Conservation (phyloP, 192 early-diverging fungal genomes). For the Coemansia asiatica region DNA sequence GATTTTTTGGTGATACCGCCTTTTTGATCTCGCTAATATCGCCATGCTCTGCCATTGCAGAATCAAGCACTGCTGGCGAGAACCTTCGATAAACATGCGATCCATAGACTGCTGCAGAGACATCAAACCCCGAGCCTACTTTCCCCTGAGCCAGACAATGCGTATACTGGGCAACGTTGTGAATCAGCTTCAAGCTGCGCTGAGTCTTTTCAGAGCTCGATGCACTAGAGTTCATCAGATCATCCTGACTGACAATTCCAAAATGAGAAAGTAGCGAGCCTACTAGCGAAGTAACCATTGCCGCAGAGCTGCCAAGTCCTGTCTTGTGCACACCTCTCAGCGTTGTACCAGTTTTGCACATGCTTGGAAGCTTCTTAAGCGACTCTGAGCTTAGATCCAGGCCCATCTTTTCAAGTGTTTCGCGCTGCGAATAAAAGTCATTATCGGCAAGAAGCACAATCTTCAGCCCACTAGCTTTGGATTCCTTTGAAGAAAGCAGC, state of each 20-base stretch:
- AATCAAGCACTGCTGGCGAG: constrained; percentile 62
- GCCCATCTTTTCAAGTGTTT: constrained; percentile 56
- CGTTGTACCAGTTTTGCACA: constrained; percentile 64
- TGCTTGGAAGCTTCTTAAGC: constrained; percentile 60
- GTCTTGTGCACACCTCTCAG: constrained; percentile 84
- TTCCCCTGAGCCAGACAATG: constrained; percentile 99
- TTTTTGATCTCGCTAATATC: constrained; percentile 14
- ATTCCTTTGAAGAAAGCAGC: no score
- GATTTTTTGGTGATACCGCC: constrained; percentile 40
- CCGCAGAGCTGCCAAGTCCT: constrained; percentile 95
- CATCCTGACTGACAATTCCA: constrained; percentile 33
- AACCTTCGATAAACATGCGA: constrained; percentile 87
- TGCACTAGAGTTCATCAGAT: constrained; percentile 18
- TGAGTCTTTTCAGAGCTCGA: neutral
- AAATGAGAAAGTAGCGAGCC: constrained; percentile 77
- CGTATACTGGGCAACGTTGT: constrained; percentile 86
- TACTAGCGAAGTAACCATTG: constrained; percentile 90
- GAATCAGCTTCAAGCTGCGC: constrained; percentile 60
- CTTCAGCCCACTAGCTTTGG: constrained; percentile 56
- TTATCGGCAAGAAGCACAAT: constrained; percentile 88
- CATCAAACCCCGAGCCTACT: constrained; percentile 95
- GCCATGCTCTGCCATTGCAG: constrained; percentile 53
- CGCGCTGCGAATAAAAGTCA: constrained; percentile 98
- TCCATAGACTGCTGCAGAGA: constrained; percentile 89
- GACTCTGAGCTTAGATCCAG: constrained; percentile 60